A percentile compares a stretch with the other conserved stretches of the same genome.
Evolutionary conservation across 1,284 basidiomycete species (phyloP).

Genomic region (Irpex sp.): DNA sequence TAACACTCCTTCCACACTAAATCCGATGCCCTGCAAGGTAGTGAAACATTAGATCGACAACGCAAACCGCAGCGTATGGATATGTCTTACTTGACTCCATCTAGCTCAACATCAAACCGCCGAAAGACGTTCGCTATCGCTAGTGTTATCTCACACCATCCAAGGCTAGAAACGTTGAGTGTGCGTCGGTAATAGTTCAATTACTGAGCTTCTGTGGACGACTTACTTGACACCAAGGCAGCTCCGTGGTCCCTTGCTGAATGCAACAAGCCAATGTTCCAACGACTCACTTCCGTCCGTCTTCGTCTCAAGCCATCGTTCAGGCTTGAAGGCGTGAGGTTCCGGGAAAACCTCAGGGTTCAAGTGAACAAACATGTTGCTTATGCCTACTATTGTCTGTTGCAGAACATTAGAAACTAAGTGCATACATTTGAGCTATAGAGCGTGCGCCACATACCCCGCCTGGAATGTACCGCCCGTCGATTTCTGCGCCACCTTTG

Average conservation of each 20-base stretch:
- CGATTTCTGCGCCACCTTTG: conserved; percentile 14
- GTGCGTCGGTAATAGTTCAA: neutral
- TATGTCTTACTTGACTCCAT: conserved; percentile 27
- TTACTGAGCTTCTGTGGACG: neutral
- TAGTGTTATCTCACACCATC: conserved; percentile 35
- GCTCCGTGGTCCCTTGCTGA: conserved; percentile 22
- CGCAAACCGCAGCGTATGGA: neutral
- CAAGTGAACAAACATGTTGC: conserved; percentile 18
- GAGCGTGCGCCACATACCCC: conserved; percentile 16
- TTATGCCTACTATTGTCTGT: conserved; percentile 23
- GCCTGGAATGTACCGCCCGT: conserved; percentile 18
- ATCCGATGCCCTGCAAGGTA: conserved; percentile 4
- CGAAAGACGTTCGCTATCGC: conserved; percentile 34
- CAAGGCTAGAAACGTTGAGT: conserved; percentile 24
- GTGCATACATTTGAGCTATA: too few species aligned
- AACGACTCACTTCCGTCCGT: conserved; percentile 11
- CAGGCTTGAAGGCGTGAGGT: conserved; percentile 36
- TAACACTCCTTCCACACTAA: conserved; percentile 24
- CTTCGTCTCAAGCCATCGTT: conserved; percentile 23
- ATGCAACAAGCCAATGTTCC: conserved; percentile 19
- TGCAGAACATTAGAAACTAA: neutral
- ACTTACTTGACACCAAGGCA: conserved; percentile 24
- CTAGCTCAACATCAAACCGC: conserved; percentile 29
- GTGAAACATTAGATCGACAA: neutral
- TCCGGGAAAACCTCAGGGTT: conserved; percentile 20